Base-by-base conservation (phyloP, 2,329 filamentous ascomycete genomes). In the Didymosphaeria variabile region DNA sequence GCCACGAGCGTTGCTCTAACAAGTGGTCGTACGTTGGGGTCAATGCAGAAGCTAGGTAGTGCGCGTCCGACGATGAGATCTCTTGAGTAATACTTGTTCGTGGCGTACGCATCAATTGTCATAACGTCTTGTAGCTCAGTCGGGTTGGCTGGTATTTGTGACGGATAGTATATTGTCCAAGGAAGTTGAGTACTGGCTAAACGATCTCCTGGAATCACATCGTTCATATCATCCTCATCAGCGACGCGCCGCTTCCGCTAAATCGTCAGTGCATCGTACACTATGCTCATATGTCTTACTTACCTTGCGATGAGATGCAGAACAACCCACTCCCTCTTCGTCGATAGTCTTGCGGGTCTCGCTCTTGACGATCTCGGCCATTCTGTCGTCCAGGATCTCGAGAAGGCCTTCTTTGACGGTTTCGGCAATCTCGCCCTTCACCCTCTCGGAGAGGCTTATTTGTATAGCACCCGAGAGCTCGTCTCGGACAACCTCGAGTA, bases 11-110 rank as follows among this genome's bases (percentile, higher is more conserved):
- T n/a, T 19, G 52, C 52, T 12, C 52, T 26, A 9, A 55, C 52
- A 12, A 55, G 38, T 15, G 52, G 52, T 13, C 36, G 52, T 12
- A 55, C 21, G 23, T 21, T 44, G 17, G 52, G 38, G 23, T 55
- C 17, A 17, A n/a, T 9, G 26, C 52, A 55, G 52, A 45, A 32
- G 4, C 5, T 26, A 2, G 23, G 36, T 8, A 32, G 23, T 15
- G 38, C 52, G 29, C 52, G 52, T 7, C 52, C 52, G n/a, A 55
- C 26, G 52, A 55, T 55, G n/a, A 55, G 23, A 29, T 34, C 38
- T 15, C 21, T 19, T 3, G 26, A 23, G 38, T 31, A 17, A 15
- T 12, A 12, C 13, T 32, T 45, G 9, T 6, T 46, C 26, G 17
- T 32, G n/a, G 52, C 17, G 26, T 55, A 55, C 10, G 38, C 38